Conservation (phyloP, 2,329 filamentous ascomycete species). For the Monosporascus sp. region DNA sequence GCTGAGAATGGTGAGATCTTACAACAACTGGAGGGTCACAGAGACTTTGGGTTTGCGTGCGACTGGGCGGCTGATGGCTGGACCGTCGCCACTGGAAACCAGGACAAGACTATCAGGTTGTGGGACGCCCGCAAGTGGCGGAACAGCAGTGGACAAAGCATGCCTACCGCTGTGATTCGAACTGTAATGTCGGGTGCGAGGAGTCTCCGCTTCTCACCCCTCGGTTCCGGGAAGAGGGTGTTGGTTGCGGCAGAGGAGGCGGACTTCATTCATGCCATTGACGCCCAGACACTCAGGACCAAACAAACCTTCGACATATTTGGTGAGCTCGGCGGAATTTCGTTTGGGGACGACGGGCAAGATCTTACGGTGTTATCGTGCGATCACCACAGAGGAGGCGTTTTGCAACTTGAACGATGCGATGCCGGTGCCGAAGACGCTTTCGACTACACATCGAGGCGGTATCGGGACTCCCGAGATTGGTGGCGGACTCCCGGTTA, state of each 20-base stretch:
- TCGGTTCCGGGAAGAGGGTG: slow-evolving; percentile 60
- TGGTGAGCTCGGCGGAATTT: slow-evolving; percentile 66
- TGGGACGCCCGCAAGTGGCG: slow-evolving; percentile 72
- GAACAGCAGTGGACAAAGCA: slow-evolving; percentile 42
- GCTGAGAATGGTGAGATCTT: slow-evolving; percentile 59
- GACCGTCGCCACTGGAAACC: slow-evolving; percentile 70
- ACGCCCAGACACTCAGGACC: slow-evolving; percentile 57
- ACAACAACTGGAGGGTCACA: slow-evolving; percentile 57
- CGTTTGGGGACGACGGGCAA: slow-evolving; percentile 61
- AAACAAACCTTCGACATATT: slow-evolving; percentile 70
- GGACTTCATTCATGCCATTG: slow-evolving; percentile 66
- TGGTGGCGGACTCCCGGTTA: slow-evolving; percentile 16
- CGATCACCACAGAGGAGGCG: slow-evolving; percentile 60
- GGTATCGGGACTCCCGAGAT: slow-evolving; percentile 4
- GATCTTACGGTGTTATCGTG: slow-evolving; percentile 65
- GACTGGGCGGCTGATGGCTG: slow-evolving; percentile 76
- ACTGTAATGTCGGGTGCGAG: slow-evolving; percentile 65
- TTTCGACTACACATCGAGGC: slow-evolving; percentile 12
- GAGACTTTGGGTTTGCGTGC: slow-evolving; percentile 69
- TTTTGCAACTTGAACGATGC: slow-evolving; percentile 56
- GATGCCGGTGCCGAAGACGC: slow-evolving; percentile 31
- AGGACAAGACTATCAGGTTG: slow-evolving; percentile 67
- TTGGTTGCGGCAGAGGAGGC: slow-evolving; percentile 72
- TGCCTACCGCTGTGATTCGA: slow-evolving; percentile 49
- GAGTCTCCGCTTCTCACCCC: slow-evolving; percentile 65